Evolutionary conservation across 371 early-diverging fungal species (phyloP), one percentile per base, ranked within the genome.

Genomic region (Zychaea mexicana): DNA sequence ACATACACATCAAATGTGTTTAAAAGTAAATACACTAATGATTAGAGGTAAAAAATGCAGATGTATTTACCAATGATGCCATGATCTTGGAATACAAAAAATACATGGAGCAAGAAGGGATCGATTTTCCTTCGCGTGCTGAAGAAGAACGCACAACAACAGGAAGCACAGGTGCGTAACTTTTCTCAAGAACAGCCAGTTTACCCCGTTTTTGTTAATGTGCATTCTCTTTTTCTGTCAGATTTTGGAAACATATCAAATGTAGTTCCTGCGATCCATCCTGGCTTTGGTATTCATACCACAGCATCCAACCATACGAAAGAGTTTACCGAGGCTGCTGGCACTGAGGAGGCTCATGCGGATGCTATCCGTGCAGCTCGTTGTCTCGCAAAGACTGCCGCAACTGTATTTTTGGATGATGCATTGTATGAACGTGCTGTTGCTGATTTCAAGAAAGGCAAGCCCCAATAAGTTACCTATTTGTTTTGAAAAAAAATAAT

Each of bases 201-300:
- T n/a, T n/a, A n/a, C n/a, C n/a, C n/a, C n/a, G n/a, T n/a, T n/a
- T n/a, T n/a, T n/a, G n/a, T n/a, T n/a, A n/a, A n/a, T n/a, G n/a
- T n/a, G n/a, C n/a, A n/a, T n/a, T n/a, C n/a, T n/a, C n/a, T n/a
- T n/a, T n/a, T n/a, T n/a, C n/a, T n/a, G n/a, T n/a, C n/a, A n/a
- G 94, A 94, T 65, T 88, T 91, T 84, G 94, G 93, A 32, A 92
- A 92, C 57, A 65, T 87, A 13, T 82, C 79, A 7, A 68, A 80
- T 33, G 79, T 68, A 8, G 54, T 83, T 8, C 80, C 80, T 1
- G 68, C 70, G 1, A 62, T 70, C 58, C 83, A 82, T 55, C 83
- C 83, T 21, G 70, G 77, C 0, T 78, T 72, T 52, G 64, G 57
- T 17, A 69, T 76, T 30, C 61, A 67, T 49, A 64, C 66, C 2